phyloP scores from a whole-genome alignment of 495 filamentous ascomycete species.

The Xylaria grammica region DNA sequence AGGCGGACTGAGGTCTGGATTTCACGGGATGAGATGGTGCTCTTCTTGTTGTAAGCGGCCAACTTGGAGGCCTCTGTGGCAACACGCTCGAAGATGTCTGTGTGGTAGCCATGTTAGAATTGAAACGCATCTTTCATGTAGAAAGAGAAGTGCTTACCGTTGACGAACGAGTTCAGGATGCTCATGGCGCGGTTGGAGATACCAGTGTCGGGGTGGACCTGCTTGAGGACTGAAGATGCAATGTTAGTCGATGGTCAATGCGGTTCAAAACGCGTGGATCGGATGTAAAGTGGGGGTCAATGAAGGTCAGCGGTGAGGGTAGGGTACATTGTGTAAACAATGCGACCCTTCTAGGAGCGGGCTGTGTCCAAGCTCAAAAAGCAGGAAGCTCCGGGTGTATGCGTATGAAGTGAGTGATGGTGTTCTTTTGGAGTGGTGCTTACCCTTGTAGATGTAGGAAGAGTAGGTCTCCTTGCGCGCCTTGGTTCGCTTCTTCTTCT shows the following conservation, averaged over 20 bases:
- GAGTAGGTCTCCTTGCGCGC: conserved; percentile 99
- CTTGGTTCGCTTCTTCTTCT: conserved; percentile 99
- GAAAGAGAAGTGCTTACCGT: conserved; percentile 84
- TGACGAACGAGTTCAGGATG: conserved; percentile 99
- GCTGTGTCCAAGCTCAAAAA: background rate
- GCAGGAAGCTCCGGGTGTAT: background rate
- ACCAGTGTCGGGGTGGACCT: conserved; percentile 99
- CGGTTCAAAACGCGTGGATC: background rate
- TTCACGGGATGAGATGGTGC: conserved; percentile 98
- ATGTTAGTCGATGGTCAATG: conserved; percentile 21
- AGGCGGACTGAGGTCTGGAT: conserved; percentile 99
- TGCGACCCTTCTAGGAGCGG: background rate
- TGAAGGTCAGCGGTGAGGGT: background rate
- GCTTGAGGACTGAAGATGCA: conserved; percentile 83
- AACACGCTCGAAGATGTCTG: conserved; percentile 99
- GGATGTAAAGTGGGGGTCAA: background rate
- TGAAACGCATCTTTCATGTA: no score
- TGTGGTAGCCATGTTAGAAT: conserved; percentile 35
- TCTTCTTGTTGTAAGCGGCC: conserved; percentile 99
- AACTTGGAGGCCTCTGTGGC: conserved; percentile 99
- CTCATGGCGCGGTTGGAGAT: conserved; percentile 99
- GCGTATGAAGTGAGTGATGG: background rate
- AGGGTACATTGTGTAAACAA: background rate
- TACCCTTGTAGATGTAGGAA: conserved; percentile 99
- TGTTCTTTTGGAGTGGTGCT: conserved; percentile 36